Evolutionary conservation across 768 basidiomycete species (phyloP).

Genomic region (Polyporus arcularius): DNA sequence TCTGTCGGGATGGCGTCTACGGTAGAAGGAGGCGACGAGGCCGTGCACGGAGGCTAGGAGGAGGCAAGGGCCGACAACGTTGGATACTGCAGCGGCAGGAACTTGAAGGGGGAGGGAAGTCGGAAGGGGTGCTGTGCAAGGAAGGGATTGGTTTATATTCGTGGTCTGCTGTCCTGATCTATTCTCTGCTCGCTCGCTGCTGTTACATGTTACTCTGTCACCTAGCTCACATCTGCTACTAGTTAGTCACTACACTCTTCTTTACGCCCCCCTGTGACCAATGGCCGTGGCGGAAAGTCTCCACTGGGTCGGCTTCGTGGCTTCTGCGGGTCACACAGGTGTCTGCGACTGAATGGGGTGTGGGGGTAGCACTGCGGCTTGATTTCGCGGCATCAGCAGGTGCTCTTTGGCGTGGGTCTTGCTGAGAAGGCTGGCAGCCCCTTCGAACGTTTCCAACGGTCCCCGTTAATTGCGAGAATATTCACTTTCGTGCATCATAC

Average conservation of each 20-base stretch:
- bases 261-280: not conserved
- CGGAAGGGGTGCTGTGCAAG: not conserved
- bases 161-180: constrained; percentile 10
- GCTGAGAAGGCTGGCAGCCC: too few species aligned
- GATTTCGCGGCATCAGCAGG: too few species aligned
- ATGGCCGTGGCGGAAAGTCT: not conserved
- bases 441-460: too few species aligned
- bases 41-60: not conserved
- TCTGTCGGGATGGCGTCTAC: not conserved
- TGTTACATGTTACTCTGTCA: not conserved
- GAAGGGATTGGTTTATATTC: not conserved
- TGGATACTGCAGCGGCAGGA: too few species aligned
- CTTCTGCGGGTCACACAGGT: not conserved
- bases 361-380: too few species aligned
- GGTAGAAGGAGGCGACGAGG: not conserved
- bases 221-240: not conserved
- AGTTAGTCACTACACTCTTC: not conserved
- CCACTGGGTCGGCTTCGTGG: not conserved
- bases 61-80: not conserved
- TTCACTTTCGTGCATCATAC: too few species aligned
- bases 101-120: not conserved
- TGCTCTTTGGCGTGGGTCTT: too few species aligned
- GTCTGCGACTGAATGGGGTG: not conserved
- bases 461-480: too few species aligned
- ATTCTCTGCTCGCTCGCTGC: not conserved